phyloP scores from a whole-genome alignment of 768 basidiomycete species.

The Xerocomellus intermedius region DNA sequence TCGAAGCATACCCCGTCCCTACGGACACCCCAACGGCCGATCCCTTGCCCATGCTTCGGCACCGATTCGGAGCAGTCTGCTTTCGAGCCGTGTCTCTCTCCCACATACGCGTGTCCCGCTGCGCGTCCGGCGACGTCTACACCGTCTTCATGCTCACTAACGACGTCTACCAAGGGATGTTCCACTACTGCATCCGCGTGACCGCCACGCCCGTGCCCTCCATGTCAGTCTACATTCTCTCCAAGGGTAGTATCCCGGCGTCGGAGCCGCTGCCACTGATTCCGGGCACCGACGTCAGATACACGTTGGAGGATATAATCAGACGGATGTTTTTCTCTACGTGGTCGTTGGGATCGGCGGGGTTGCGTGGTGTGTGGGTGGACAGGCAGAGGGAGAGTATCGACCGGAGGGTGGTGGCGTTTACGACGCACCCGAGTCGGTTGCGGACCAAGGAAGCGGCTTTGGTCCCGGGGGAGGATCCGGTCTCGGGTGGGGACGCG shows the following conservation, averaged over 20 bases:
- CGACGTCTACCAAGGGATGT: constrained; percentile 47
- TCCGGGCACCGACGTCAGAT: neutral
- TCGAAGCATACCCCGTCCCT: constrained; percentile 41
- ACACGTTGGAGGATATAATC: neutral
- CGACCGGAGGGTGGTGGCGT: constrained; percentile 22
- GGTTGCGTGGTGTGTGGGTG: constrained; percentile 27
- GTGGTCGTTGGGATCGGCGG: constrained; percentile 19
- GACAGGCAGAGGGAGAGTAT: constrained; percentile 16
- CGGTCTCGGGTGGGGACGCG: neutral
- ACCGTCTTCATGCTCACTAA: constrained; percentile 42
- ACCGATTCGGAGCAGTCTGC: constrained; percentile 30
- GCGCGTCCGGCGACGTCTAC: constrained; percentile 37
- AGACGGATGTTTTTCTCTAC: constrained; percentile 12
- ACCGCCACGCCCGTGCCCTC: constrained; percentile 25
- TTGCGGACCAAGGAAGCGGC: neutral
- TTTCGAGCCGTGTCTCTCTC: constrained; percentile 42
- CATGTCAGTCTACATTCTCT: constrained; percentile 43
- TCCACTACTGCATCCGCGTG: constrained; percentile 43
- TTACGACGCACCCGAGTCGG: constrained; percentile 15
- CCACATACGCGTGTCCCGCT: constrained; percentile 34
- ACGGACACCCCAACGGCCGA: constrained; percentile 6
- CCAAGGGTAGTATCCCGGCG: neutral
- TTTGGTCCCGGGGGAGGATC: neutral
- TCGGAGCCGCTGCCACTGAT: neutral
- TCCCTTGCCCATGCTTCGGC: constrained; percentile 18